phyloP scores from a whole-genome alignment of 306 rosid species.

The Prunus mira region DNA sequence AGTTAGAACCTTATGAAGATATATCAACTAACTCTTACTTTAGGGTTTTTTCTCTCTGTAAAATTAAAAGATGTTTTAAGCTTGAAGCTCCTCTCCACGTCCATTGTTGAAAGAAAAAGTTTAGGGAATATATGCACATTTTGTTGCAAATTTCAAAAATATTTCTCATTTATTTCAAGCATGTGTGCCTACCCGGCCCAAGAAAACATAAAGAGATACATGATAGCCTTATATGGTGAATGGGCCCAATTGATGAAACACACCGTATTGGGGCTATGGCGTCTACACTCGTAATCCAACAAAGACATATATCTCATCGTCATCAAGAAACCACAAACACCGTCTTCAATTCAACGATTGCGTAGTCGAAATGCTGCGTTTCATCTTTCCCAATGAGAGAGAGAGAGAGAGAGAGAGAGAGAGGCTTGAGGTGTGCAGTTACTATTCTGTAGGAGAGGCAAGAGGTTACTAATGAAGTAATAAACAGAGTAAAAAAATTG shows the following conservation, averaged over 20 bases:
- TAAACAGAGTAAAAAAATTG: no score
- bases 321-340: background rate
- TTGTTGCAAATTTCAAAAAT: background rate
- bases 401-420: background rate
- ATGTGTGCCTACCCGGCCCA: background rate
- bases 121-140: no score
- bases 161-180: background rate
- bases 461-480: no score
- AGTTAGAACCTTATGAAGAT: no score
- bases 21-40: no score
- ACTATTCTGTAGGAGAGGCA: no score
- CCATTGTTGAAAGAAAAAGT: no score
- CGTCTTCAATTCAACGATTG: background rate
- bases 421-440: slow-evolving; percentile 42
- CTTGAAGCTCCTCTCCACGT: accelerated
- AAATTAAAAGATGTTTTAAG: background rate
- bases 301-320: background rate
- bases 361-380: slow-evolving; percentile 42
- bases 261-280: background rate
- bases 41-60: no score
- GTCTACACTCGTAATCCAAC: background rate
- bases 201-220: background rate
- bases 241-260: background rate
- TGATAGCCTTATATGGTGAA: background rate
- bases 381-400: slow-evolving; percentile 1